A percentile compares a stretch with the other conserved stretches of the same genome.
Conservation (phyloP, 2,329 filamentous ascomycete genomes). For the Drechmeria coniospora region DNA sequence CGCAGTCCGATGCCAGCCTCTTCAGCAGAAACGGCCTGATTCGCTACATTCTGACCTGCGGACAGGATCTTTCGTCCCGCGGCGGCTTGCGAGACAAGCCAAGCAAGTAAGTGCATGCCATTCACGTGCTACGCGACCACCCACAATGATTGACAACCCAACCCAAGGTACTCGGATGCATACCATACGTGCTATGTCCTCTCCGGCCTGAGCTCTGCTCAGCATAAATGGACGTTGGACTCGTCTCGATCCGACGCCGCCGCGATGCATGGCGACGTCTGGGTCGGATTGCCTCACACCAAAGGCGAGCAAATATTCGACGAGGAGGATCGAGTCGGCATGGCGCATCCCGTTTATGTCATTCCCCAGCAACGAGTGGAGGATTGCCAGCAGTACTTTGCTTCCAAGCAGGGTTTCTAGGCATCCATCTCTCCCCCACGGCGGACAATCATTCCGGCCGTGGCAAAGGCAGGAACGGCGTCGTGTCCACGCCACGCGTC, state of each 20-base stretch:
- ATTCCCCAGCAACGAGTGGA: conserved; percentile 59
- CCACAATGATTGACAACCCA: conserved; percentile 2
- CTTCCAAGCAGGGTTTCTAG: conserved; percentile 40
- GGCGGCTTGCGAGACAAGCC: conserved; percentile 92
- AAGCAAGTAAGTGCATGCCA: conserved; percentile 48
- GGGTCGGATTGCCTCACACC: conserved; percentile 32
- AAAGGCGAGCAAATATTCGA: conserved; percentile 51
- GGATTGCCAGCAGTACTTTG: conserved; percentile 49
- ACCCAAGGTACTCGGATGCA: conserved; percentile 54
- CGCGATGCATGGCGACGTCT: conserved; percentile 23
- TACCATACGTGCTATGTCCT: conserved; percentile 93
- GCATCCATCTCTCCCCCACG: conserved; percentile 4
- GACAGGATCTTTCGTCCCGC: conserved; percentile 53
- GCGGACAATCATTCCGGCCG: too few species aligned
- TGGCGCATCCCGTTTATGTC: conserved; percentile 73
- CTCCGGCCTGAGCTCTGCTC: conserved; percentile 67
- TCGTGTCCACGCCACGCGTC: too few species aligned
- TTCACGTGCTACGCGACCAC: background rate
- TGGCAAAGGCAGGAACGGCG: too few species aligned
- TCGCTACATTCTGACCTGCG: conserved; percentile 80
- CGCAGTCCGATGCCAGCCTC: conserved; percentile 28
- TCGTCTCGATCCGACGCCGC: conserved; percentile 16
- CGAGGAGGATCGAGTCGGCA: conserved; percentile 50
- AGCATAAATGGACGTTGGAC: conserved; percentile 47
- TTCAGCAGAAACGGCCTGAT: conserved; percentile 77